Conservation (phyloP, 2,329 filamentous ascomycete genomes). For the Hymenoscyphus infarciens region DNA sequence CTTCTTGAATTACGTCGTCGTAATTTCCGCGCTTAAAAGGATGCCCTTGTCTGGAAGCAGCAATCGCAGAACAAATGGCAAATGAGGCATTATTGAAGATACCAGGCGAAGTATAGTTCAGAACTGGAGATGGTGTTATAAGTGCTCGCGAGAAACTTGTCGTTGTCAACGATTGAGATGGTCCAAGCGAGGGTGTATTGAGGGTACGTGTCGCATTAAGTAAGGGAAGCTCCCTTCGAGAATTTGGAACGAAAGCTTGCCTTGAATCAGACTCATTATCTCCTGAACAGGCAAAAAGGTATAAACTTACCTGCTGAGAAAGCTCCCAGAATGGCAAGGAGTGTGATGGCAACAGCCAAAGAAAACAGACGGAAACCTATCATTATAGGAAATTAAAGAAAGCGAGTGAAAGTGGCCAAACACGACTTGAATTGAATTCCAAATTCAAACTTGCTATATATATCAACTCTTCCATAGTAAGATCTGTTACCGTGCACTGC, state of each 20-base stretch:
- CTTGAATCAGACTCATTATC: neutral
- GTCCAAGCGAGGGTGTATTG: neutral
- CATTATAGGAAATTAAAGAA: neutral
- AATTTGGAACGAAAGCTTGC: neutral
- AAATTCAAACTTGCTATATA: no score
- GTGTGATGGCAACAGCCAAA: neutral
- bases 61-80: neutral
- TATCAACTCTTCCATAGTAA: no score
- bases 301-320: neutral
- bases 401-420: neutral
- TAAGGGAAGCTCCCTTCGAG: neutral
- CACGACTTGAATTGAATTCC: neutral
- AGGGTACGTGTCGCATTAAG: neutral
- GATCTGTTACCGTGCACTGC: no score
- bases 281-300: no score
- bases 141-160: neutral
- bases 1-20: neutral
- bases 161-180: neutral
- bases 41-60: neutral
- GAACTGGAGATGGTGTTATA: neutral
- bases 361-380: neutral
- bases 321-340: neutral
- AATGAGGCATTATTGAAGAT: neutral
- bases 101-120: neutral
- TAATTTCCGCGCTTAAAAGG: neutral